Conservation (phyloP, 495 filamentous ascomycete species). For the Mytilinidion resinicola region DNA sequence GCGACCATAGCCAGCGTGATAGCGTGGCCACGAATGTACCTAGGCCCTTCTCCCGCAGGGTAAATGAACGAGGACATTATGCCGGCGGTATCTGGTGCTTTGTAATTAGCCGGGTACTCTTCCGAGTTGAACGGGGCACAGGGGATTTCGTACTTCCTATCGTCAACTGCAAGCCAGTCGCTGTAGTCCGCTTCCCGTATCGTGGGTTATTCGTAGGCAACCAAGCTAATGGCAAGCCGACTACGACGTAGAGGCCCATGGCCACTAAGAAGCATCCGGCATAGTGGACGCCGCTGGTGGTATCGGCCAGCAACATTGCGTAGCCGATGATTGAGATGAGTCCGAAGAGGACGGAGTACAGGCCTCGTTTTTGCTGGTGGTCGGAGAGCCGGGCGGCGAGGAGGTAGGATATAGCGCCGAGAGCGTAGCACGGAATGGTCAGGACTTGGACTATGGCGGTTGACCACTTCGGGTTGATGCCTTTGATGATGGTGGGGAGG, state of each 20-base stretch:
- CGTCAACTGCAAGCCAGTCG: conserved; percentile 62
- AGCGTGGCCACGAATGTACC: conserved; percentile 50
- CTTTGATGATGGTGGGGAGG: conserved; percentile 69
- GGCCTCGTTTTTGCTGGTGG: conserved; percentile 51
- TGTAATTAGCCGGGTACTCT: too few relatives aligned
- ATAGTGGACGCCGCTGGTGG: conserved; percentile 58
- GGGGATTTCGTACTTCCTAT: conserved; percentile 47
- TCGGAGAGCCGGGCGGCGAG: conserved; percentile 56
- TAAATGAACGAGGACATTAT: conserved; percentile 12
- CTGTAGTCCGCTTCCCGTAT: conserved; percentile 67
- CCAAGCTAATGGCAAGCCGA: conserved; percentile 68
- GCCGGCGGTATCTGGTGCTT: too few relatives aligned
- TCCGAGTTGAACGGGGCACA: too few relatives aligned
- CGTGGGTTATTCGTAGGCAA: conserved; percentile 52
- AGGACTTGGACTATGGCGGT: conserved; percentile 61
- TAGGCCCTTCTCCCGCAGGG: conserved; percentile 37
- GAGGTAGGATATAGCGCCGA: conserved; percentile 63
- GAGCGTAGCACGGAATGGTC: conserved; percentile 70
- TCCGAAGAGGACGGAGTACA: conserved; percentile 54
- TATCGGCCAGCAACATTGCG: conserved; percentile 55
- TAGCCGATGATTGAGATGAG: conserved; percentile 61
- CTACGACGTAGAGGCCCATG: conserved; percentile 61
- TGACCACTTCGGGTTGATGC: conserved; percentile 53
- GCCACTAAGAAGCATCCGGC: conserved; percentile 65
- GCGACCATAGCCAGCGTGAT: conserved; percentile 50